Percentiles rank a stretch among this genome's conserved stretches.
phyloP scores from a whole-genome alignment of 768 basidiomycete genomes.

The Suillus paluster region DNA sequence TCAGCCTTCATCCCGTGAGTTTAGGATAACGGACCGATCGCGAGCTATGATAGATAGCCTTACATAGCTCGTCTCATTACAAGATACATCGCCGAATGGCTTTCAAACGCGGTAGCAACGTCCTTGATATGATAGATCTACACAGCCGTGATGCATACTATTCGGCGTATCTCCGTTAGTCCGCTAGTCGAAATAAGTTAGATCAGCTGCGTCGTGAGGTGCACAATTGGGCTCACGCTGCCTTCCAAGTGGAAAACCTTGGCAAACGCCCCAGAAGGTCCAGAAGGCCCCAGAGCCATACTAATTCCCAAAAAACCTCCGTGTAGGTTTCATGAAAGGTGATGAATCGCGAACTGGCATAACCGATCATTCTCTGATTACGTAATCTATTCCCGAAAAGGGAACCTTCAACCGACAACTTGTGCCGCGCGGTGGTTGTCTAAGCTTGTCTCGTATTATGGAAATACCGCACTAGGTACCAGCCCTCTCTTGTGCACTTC shows the following conservation, averaged over 20 bases:
- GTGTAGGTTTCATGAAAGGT: no score
- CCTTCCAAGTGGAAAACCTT: background rate
- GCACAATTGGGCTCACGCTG: background rate
- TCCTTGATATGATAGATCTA: background rate
- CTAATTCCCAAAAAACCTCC: background rate
- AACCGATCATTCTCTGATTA: no score
- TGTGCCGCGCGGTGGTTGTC: no score
- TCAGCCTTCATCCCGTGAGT: background rate
- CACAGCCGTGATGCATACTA: background rate
- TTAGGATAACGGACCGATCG: background rate
- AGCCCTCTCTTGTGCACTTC: background rate
- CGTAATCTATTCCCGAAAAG: no score
- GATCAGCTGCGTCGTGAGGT: background rate
- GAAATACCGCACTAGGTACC: background rate
- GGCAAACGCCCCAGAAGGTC: no score
- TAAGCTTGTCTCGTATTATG: background rate
- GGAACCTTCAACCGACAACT: no score
- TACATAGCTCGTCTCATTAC: background rate
- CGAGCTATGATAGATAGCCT: background rate
- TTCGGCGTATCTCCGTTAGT: background rate
- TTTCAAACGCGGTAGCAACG: background rate
- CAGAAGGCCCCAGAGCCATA: background rate
- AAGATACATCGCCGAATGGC: background rate
- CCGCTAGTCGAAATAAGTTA: background rate
- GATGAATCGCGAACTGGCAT: no score